phyloP scores from a whole-genome alignment of 108 stramenopile species.

The Stephanodiscus triporus region DNA sequence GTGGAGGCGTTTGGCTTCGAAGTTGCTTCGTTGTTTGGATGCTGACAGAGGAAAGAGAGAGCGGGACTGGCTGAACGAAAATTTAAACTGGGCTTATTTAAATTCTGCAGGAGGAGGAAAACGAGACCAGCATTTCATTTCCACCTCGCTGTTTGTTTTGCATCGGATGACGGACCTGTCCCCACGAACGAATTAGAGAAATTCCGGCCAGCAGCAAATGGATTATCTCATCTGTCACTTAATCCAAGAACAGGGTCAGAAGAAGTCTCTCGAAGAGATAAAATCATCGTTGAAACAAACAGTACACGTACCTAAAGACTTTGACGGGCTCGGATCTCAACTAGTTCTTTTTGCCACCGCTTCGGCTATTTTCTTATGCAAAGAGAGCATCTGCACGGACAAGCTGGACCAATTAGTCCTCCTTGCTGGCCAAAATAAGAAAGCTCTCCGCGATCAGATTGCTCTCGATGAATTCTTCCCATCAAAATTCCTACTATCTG shows the following conservation, averaged over 20 bases:
- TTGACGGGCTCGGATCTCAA: too few relatives aligned
- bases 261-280: slow-evolving; percentile 1
- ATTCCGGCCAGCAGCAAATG: neutral
- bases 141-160: too few relatives aligned
- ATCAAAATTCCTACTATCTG: slow-evolving; percentile 9
- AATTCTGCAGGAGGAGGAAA: too few relatives aligned
- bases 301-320: neutral
- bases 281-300: neutral
- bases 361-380: neutral
- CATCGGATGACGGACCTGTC: too few relatives aligned
- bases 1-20: neutral
- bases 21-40: too few relatives aligned
- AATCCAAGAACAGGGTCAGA: neutral
- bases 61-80: too few relatives aligned
- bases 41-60: too few relatives aligned
- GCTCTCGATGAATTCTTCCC: slow-evolving; percentile 8
- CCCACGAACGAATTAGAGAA: too few relatives aligned
- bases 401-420: neutral
- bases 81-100: too few relatives aligned
- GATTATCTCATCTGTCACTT: neutral
- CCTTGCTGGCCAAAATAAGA: neutral
- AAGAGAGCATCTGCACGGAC: neutral
- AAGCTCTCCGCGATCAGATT: neutral
- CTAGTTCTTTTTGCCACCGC: neutral
- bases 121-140: too few relatives aligned